Conservation (phyloP, 441 rosid genomes). For the Croton laevigatus region DNA sequence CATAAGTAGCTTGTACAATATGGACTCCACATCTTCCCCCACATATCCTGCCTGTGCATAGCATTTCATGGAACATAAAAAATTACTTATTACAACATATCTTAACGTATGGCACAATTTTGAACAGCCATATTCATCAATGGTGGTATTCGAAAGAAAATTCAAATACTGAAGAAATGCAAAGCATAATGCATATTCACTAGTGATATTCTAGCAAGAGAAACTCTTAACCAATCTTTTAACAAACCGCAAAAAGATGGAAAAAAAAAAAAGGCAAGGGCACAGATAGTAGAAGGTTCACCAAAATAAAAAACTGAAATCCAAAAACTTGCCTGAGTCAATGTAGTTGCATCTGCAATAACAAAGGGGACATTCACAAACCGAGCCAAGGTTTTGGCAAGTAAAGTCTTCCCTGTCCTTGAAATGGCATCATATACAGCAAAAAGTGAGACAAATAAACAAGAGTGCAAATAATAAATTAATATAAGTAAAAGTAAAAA, state of each 20-base stretch:
- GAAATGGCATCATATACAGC: conserved; percentile 37
- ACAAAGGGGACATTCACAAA: conserved; percentile 98
- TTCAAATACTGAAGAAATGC: not conserved
- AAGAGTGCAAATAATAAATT: not conserved
- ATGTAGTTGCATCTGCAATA: conserved; percentile 93
- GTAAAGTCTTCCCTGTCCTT: conserved; percentile 97
- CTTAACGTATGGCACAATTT: not conserved
- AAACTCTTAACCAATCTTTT: not conserved
- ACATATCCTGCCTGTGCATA: conserved; percentile 93
- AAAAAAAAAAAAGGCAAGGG: not conserved
- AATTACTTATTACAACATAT: not conserved
- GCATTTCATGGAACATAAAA: conserved; percentile 14
- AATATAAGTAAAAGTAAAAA: not conserved
- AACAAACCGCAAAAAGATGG: conserved; percentile 5
- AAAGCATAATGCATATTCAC: conserved; percentile 6
- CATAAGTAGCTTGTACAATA: conserved; percentile 87
- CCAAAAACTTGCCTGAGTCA: conserved; percentile 81
- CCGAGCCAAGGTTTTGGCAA: conserved; percentile 96
- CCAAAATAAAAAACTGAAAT: conserved; percentile 5
- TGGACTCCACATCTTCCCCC: conserved; percentile 98
- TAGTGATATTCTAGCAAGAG: not conserved
- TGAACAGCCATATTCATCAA: not conserved
- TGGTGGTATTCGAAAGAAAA: no score
- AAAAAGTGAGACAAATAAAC: conserved; percentile 36
- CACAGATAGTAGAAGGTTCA: not conserved